Percentiles rank a stretch among this genome's conserved stretches.
Conservation (phyloP, 1,139 yeast genomes). For the Magnusiomyces fungicola region DNA sequence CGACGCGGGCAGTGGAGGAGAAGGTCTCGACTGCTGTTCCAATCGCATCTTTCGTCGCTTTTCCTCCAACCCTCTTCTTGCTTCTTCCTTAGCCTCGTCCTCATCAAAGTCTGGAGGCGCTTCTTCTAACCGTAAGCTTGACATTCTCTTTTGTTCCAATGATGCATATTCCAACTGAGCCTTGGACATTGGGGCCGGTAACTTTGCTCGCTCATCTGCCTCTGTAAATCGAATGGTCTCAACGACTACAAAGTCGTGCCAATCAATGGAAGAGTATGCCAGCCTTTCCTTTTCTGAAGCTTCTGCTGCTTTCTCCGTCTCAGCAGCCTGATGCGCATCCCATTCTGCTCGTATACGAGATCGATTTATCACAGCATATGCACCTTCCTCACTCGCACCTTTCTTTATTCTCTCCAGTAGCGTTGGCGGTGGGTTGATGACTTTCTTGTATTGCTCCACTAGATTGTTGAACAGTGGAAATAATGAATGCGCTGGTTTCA, state of each 20-base stretch:
- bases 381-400: slow-evolving; percentile 22
- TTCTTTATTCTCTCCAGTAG: slow-evolving; percentile 19
- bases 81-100: slow-evolving; percentile 11
- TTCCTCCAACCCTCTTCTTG: slow-evolving; percentile 15
- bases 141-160: slow-evolving; percentile 41
- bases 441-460: slow-evolving; percentile 48
- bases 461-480: slow-evolving; percentile 45
- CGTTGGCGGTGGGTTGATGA: slow-evolving; percentile 30
- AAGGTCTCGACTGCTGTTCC: not conserved
- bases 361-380: slow-evolving; percentile 39
- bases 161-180: slow-evolving; percentile 58
- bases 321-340: slow-evolving; percentile 36
- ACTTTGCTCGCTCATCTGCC: slow-evolving; percentile 53
- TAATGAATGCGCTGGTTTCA: slow-evolving; percentile 54
- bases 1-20: slow-evolving; percentile 8
- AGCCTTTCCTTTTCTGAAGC: slow-evolving; percentile 37
- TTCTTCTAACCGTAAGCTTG: slow-evolving; percentile 31
- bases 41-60: slow-evolving; percentile 6
- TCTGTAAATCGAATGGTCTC: slow-evolving; percentile 63
- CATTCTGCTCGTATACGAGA: slow-evolving; percentile 56
- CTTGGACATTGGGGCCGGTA: slow-evolving; percentile 54
- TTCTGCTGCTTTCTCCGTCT: slow-evolving; percentile 31
- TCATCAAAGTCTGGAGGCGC: slow-evolving; percentile 35
- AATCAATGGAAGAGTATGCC: slow-evolving; percentile 71
- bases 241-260: slow-evolving; percentile 76